Conservation (phyloP, 1,284 basidiomycete species). For the Tylopilus sp. region DNA sequence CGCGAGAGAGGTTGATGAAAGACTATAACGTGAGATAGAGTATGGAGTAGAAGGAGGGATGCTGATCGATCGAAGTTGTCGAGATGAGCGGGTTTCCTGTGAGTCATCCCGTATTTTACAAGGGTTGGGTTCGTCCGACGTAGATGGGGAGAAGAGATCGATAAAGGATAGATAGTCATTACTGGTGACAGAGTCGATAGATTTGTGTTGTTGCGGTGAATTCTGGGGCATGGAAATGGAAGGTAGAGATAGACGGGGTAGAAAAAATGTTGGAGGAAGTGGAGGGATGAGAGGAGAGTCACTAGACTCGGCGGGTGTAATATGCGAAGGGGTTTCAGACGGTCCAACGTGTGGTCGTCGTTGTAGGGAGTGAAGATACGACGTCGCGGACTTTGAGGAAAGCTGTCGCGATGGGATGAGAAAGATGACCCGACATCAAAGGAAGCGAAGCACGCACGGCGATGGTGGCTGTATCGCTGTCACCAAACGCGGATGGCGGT, state of each 20-base stretch:
- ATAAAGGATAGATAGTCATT: conserved; percentile 52
- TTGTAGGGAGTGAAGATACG: conserved; percentile 4
- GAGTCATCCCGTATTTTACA: conserved; percentile 7
- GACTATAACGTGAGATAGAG: conserved; percentile 12
- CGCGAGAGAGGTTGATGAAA: conserved; percentile 24
- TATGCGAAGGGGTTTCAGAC: conserved; percentile 15
- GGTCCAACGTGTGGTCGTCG: neutral
- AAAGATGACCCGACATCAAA: conserved; percentile 4
- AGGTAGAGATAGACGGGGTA: conserved; percentile 34
- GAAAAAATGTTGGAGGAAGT: conserved; percentile 35
- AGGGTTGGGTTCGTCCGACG: conserved; percentile 26
- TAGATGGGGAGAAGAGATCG: conserved; percentile 46
- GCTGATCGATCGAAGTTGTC: conserved; percentile 19
- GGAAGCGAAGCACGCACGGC: conserved; percentile 8
- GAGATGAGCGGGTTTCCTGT: conserved; percentile 5
- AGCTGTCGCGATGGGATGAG: conserved; percentile 21
- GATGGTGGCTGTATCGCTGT: conserved; percentile 26
- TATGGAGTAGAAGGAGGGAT: conserved; percentile 21
- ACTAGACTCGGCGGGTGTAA: conserved; percentile 33
- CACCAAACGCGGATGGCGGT: conserved; percentile 16
- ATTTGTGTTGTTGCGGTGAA: conserved; percentile 13
- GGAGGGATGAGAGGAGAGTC: conserved; percentile 47
- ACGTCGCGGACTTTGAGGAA: conserved; percentile 12
- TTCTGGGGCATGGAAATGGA: conserved; percentile 29
- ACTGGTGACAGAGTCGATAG: conserved; percentile 7